Evolutionary conservation across 1,284 basidiomycete species (phyloP), one percentile per base, ranked within the genome.

Genomic region (Erythrobasidium hasegawianum): DNA sequence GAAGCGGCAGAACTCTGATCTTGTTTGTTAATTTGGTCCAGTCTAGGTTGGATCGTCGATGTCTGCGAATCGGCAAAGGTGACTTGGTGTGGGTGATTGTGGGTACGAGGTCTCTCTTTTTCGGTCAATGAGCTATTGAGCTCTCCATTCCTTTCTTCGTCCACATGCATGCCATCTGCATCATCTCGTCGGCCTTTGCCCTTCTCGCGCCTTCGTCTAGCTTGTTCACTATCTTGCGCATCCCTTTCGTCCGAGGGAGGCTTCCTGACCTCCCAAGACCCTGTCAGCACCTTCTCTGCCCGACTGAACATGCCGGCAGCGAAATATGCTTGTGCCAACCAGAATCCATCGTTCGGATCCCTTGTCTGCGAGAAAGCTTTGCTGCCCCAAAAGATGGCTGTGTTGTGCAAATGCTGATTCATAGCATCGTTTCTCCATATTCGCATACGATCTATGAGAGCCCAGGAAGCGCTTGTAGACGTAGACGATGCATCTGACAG

Each of bases 261-360:
- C 11, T 33, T 33, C 11, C 33, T 4, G 26, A 65, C 20, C 29
- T 45, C 39, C 45, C 52, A 64, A 20, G 67, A 61, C 39, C 62
- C 62, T 2, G 56, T 65, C 13, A 99, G 83, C 18, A 99, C 82
- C 55, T 89, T 85, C 77, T 97, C 93, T 1, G 96, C 94, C 45
- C 93, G 88, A 5, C 90, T 87, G 77, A 95, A 98, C 71, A 97
- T 90, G 71, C 94, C 88, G 3, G 89, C 93, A 79, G 93, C 86
- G 76, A 97, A 99, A 79, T 93, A 93, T 0, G 90, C 90, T 77
- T 98, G 95, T 0, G 96, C 95, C 16, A 99, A 85, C 92, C 95
- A 97, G 78, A 97, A 98, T 9, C 93, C 96, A 78, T 99, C 96
- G 77, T 95, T 94, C 33, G 90, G 86, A 72, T 96, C 90, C 70